These are phyloP conservation scores for Sequoia sempervirens DNA, from an alignment of 75 land plant genomes.

Conservation along the genomic window DNA sequence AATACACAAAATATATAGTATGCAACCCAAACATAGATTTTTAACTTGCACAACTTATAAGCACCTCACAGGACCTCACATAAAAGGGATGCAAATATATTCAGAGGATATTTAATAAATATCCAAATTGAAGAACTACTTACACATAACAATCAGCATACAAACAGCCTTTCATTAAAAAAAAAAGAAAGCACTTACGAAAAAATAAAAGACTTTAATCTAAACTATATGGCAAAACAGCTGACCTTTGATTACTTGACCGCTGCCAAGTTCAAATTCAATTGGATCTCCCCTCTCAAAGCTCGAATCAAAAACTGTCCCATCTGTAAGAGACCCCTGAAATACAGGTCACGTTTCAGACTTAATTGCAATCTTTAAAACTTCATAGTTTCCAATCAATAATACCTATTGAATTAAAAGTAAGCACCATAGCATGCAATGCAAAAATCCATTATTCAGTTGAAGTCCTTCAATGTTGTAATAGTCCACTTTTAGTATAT, in stretches of 20 bases:
- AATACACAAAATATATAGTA: neutral
- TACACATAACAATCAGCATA: neutral
- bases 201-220: neutral
- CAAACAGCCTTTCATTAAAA: neutral
- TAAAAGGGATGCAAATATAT: neutral
- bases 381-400: neutral
- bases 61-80: neutral
- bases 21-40: neutral
- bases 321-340: conserved; percentile 91
- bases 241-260: conserved; percentile 92
- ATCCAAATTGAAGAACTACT: neutral
- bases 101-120: neutral
- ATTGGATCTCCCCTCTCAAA: conserved; percentile 89
- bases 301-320: conserved; percentile 90
- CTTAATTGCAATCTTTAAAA: neutral
- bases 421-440: neutral
- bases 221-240: neutral
- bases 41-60: neutral
- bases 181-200: neutral
- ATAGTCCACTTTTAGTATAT: neutral
- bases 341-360: neutral
- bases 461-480: neutral
- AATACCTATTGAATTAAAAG: neutral
- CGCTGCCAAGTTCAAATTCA: conserved; percentile 83
- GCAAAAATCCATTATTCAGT: neutral